Evolutionary conservation across 2,329 filamentous ascomycete species (phyloP).

Genomic region (Allantophomopsis cytisporea): DNA sequence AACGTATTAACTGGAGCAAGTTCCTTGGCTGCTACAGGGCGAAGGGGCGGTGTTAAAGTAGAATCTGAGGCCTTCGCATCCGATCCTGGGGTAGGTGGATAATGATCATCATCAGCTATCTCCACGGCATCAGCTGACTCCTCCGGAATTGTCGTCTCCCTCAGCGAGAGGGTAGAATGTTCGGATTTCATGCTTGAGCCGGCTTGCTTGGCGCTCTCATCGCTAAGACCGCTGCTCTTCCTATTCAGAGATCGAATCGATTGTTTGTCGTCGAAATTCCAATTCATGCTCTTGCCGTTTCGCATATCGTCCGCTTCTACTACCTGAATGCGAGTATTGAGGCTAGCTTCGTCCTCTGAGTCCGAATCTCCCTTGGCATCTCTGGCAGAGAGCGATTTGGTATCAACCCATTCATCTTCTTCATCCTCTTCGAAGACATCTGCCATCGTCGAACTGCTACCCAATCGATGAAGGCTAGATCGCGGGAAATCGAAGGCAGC

Average conservation of each 20-base stretch:
- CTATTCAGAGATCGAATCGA: constrained; percentile 20
- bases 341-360: constrained; percentile 19
- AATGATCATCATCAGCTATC: constrained; percentile 23
- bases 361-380: constrained; percentile 20
- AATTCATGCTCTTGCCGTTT: constrained; percentile 25
- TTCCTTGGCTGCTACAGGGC: constrained; percentile 21
- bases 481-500: constrained; percentile 60
- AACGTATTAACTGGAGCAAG: constrained; percentile 36
- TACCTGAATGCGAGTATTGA: constrained; percentile 28
- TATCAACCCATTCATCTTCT: constrained; percentile 33
- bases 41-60: constrained; percentile 16
- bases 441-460: constrained; percentile 62
- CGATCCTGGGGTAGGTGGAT: constrained; percentile 19
- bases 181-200: constrained; percentile 30
- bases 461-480: constrained; percentile 44
- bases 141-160: constrained; percentile 36
- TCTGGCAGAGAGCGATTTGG: constrained; percentile 17
- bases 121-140: constrained; percentile 26
- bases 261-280: constrained; percentile 19
- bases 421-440: constrained; percentile 83
- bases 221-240: constrained; percentile 31
- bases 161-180: constrained; percentile 33
- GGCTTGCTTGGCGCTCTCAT: constrained; percentile 21
- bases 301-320: constrained; percentile 26
- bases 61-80: constrained; percentile 19